Base-by-base conservation (phyloP, 805 yeast species). In the Wickerhamiella qilinensis region DNA sequence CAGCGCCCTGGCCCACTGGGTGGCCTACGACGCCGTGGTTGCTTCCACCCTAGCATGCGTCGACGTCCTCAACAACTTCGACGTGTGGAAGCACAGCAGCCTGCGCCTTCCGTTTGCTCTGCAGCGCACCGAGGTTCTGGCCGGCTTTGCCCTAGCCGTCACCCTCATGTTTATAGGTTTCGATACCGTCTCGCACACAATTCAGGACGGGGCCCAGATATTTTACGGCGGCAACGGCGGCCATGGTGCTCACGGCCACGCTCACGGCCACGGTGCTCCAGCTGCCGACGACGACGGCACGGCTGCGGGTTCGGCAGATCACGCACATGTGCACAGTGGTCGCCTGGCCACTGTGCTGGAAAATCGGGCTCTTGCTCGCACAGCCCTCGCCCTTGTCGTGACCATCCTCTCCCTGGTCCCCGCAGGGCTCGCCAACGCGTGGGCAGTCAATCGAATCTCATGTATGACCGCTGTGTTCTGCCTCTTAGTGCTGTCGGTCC, bases 71-170 rank as follows among this genome's bases (percentile, higher is more conserved):
- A 69, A 83, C n/a, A 91, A 86, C 53, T 88, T 88, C 57, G 93
- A 83, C 46, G 93, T 80, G 4, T 91, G 97, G 95, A 75, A 71
- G 46, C 73, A 71, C 40, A 71, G 86, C 5, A 80, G 94, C 1
- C 64, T 91, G 24, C 75, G 76, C 12, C 80, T 75, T 46, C 98
- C 98, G 1, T 88, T 88, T 63, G 98, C 97, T 0, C 62, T 88
- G 20, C 93, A 93, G n/a, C 66, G 98, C 42, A 67, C 82, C 14
- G 95, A 88, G 52, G 93, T 88, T 0, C 60, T 88, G 15, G 75
- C 80, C 33, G 93, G 93, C 2, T 86, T 86, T 62, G 94, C 93
- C 0, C 63, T 85, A 32, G 74, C 91, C 14, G 77, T 88, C 1
- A 77, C 93, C 1, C 67, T 88, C 43, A 64, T 86, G 19, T 88